Percentiles rank a stretch among this genome's conserved stretches.
Evolutionary conservation across 1,284 basidiomycete genomes (phyloP).

Genomic region (Cutaneotrichosporon dermatis): DNA sequence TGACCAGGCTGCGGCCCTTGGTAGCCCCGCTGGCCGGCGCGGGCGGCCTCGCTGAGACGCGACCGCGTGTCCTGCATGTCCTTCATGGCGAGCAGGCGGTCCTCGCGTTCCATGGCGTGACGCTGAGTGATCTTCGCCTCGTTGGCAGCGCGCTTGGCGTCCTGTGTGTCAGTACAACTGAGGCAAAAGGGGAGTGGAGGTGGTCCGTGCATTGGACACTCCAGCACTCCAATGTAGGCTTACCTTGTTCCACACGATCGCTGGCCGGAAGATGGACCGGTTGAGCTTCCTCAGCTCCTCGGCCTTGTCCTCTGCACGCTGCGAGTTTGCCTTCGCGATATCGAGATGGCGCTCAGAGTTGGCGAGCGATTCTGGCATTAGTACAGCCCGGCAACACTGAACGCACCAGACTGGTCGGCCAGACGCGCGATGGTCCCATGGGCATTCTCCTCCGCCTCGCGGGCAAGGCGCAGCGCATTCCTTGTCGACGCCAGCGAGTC

Average conservation of each 20-base stretch:
- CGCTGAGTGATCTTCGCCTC: constrained; percentile 83
- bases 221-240: constrained; percentile 11
- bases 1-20: not conserved
- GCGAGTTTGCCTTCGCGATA: constrained; percentile 82
- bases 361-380: constrained; percentile 60
- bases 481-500: constrained; percentile 81
- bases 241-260: constrained; percentile 78
- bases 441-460: constrained; percentile 94
- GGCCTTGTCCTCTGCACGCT: constrained; percentile 86
- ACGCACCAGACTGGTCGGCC: constrained; percentile 89
- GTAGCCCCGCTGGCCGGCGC: not conserved
- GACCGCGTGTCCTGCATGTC: constrained; percentile 84
- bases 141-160: constrained; percentile 80
- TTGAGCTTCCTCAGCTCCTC: constrained; percentile 84
- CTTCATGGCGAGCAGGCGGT: constrained; percentile 76
- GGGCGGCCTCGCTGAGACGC: constrained; percentile 69
- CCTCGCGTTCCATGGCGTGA: constrained; percentile 81
- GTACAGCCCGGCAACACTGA: not conserved
- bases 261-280: constrained; percentile 81
- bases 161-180: constrained; percentile 42
- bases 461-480: constrained; percentile 86
- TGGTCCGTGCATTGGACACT: not conserved
- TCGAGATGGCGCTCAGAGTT: constrained; percentile 96
- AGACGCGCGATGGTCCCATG: constrained; percentile 77
- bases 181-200: not conserved